phyloP scores from a whole-genome alignment of 225 moss, liverwort and hornwort species.

The Sphagnum contortum region DNA sequence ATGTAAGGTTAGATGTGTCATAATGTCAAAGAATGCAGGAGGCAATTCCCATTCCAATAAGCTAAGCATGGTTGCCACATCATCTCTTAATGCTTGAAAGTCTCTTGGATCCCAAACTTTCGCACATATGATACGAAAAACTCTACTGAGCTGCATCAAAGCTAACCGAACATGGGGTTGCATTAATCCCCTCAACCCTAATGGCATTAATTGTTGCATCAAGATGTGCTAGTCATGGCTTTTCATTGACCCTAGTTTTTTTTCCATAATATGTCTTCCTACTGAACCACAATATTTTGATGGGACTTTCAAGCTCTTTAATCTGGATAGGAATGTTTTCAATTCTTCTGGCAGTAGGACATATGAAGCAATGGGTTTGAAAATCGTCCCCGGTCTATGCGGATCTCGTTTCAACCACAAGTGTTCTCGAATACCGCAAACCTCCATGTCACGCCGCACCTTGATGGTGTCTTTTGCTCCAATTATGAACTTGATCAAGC shows the following conservation, averaged over 20 bases:
- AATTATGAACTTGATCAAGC: no score
- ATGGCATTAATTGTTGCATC: neutral
- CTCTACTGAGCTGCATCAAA: neutral
- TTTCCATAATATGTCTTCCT: no score
- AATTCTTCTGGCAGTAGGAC: no score
- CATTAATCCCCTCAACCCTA: neutral
- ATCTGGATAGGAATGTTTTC: no score
- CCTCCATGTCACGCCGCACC: no score
- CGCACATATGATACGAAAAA: neutral
- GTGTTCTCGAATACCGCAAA: no score
- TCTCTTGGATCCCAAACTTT: conserved; percentile 1
- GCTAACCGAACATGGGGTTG: neutral
- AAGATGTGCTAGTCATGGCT: conserved; percentile 2
- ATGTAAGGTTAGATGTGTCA: neutral
- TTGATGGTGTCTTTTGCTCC: no score
- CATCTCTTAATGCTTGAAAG: neutral
- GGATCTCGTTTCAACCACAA: no score
- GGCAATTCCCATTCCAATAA: neutral
- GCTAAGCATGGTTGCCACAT: neutral
- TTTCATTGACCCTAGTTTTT: neutral
- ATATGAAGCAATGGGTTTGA: no score
- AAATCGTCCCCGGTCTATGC: no score
- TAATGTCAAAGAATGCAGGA: conserved; percentile 3
- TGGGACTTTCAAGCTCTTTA: no score
- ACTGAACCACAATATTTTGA: no score